Base-by-base conservation (phyloP, 108 stramenopile species). In the Licmophora abbreviata region DNA sequence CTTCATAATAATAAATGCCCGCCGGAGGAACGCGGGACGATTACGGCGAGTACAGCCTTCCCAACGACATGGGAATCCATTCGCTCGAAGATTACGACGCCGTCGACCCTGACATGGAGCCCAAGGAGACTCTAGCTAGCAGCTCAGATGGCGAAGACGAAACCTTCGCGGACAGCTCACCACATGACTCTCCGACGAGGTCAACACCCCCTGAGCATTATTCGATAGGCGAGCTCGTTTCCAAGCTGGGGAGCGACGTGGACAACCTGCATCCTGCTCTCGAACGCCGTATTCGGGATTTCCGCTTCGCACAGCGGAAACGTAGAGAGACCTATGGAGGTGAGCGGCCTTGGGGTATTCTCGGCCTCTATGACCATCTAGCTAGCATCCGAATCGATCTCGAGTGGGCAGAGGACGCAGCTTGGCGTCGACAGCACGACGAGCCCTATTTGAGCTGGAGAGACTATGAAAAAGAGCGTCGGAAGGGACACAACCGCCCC, bases 341-440 rank as follows among this genome's bases (percentile, higher is more conserved):
- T 20, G 63, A 69, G 32, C 56, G 63, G 10, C 79, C 83, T 8
- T 76, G 69, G 68, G 85, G 86, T 9, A 84, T 88, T 54, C 64
- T 83, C 35, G 86, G 86, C 11, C 59, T 92, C 8, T 88, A 88
- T 48, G 83, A 75, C 28, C 77, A 86, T 45, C 56, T 92, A 14
- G 53, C 82, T 4, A 64, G 66, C 14, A 73, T 86, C 44, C 68
- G 91, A 21, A 49, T 73, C 9, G 91, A 93, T 57, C 59, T 93
- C 21, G 81, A 79, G 44, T 93, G 91, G 91, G 81, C 91, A 7
- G 81, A 93, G 60, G 86, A 93, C 60, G 80, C 80, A 14, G 83
- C 87, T 6, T 83, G 69, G 76, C 69, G 91, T 42, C 68, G 91
- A 4, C 49, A 60, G 17, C 54, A 83, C 44, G 56, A 67, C 31